A percentile compares a stretch with the other conserved stretches of the same genome.
phyloP scores from a whole-genome alignment of 192 early-diverging fungal genomes.

The Thoreauomyces humboldtii region DNA sequence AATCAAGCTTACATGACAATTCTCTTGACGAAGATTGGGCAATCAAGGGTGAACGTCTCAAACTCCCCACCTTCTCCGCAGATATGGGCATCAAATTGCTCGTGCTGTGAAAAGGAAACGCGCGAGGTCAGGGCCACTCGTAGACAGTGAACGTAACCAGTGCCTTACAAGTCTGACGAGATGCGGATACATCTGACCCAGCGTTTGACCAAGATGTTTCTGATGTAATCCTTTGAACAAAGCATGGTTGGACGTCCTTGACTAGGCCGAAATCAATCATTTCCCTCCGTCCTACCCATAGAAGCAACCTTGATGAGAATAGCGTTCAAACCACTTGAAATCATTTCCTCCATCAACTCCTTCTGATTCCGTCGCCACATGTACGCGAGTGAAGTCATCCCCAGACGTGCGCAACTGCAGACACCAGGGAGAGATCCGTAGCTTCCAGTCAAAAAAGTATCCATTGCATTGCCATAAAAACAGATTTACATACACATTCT shows the following conservation, averaged over 20 bases:
- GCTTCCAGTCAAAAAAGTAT: conserved; percentile 2
- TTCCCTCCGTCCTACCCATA: conserved; percentile 54
- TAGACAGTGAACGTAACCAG: not conserved
- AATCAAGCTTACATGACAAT: conserved; percentile 68
- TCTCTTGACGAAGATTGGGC: conserved; percentile 82
- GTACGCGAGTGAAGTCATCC: conserved; percentile 77
- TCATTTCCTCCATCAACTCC: conserved; percentile 84
- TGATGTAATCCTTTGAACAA: conserved; percentile 57
- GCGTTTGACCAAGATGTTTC: conserved; percentile 73
- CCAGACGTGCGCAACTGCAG: conserved; percentile 76
- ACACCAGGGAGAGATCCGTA: not conserved
- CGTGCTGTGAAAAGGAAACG: conserved; percentile 51
- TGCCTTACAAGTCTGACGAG: conserved; percentile 63
- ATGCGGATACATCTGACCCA: conserved; percentile 74
- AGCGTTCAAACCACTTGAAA: conserved; percentile 69
- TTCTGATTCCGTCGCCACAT: conserved; percentile 88
- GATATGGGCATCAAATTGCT: conserved; percentile 78
- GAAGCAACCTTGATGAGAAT: conserved; percentile 93
- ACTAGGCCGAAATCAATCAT: not conserved
- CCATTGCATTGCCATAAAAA: not conserved
- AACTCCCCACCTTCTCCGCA: conserved; percentile 99
- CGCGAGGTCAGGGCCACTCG: too few species aligned
- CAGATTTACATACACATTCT: conserved; percentile 74
- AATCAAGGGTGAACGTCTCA: conserved; percentile 90
- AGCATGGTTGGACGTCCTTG: not conserved